Evolutionary conservation across 2,329 filamentous ascomycete species (phyloP).

Genomic region (Neopestalotiopsis sp.): DNA sequence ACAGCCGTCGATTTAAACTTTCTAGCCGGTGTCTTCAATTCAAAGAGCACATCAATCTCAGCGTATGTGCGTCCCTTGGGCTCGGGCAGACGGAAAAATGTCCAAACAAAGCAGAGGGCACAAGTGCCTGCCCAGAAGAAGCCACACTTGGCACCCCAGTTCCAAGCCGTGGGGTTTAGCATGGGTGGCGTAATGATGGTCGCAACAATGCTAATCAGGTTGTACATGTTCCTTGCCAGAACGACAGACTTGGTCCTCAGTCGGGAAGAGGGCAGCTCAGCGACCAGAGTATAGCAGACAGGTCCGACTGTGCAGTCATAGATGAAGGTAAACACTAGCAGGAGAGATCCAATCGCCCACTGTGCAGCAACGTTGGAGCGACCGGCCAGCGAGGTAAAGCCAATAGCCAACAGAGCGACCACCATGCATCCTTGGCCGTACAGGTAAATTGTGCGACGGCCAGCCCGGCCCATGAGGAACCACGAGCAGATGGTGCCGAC

Average conservation of each 20-base stretch:
- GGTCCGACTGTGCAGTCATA: constrained; percentile 50
- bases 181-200: constrained; percentile 39
- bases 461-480: constrained; percentile 37
- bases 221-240: constrained; percentile 38
- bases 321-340: constrained; percentile 44
- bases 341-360: constrained; percentile 41
- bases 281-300: constrained; percentile 47
- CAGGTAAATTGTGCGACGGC: constrained; percentile 41
- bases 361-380: constrained; percentile 9
- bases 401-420: constrained; percentile 38
- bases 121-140: constrained; percentile 35
- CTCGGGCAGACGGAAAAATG: constrained; percentile 46
- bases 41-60: constrained; percentile 50
- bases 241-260: constrained; percentile 31
- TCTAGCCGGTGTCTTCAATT: constrained; percentile 21
- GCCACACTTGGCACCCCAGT: constrained; percentile 41
- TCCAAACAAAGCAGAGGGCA: constrained; percentile 43
- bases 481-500: constrained; percentile 44
- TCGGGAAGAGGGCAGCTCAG: constrained; percentile 46
- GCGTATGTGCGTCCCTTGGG: constrained; percentile 46
- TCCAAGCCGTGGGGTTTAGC: constrained; percentile 36
- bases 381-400: constrained; percentile 38
- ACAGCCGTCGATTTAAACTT: not conserved
- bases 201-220: constrained; percentile 43
- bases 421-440: constrained; percentile 41